Evolutionary conservation across 345 rosid genomes (phyloP), one percentile per base, ranked within the genome.

Genomic region (Gossypium ekmanianum): DNA sequence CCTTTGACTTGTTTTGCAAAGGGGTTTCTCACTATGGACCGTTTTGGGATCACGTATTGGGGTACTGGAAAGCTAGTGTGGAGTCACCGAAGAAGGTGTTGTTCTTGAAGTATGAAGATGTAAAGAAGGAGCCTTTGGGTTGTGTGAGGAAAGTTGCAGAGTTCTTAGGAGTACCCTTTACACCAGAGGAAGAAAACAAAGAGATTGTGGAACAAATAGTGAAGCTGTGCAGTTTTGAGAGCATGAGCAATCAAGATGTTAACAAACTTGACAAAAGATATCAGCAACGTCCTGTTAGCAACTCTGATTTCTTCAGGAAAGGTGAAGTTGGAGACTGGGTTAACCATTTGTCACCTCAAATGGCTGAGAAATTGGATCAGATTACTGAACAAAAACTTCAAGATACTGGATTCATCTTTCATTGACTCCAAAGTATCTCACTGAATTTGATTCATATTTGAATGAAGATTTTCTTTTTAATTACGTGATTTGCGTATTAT

Each of bases 291-390:
- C 34, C 18, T 12, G 2, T 75, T 16, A 45, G 79, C 0, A 69
- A 72, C 9, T 74, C 77, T 5, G 47, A 74, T 0, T 82, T 73
- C 70, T 82, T 86, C 55, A 76, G 89, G 77, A 58, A 27, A n/a
- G 89, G 83, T 11, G 24, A 24, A 0, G 81, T 80, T n/a, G 87
- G 87, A 18, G 87, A 82, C 51, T 84, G 81, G 81, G 64, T 59
- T 61, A 83, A 78, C 18, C 12, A 64, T 39, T 71, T 83, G 2
- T 63, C 80, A 1, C 48, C 24, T 11, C 76, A 78, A 52, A 83
- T 85, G 88, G 43, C 10, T 2, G 48, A 55, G 52, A 57, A 27
- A 0, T n/a, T 83, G 2, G 84, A 79, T 3, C 45, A 67, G 17
- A 77, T 73, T 6, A 26, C 29, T 9, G 3, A 57, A 27, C 7